Evolutionary conservation across 768 basidiomycete species (phyloP), one percentile per base, ranked within the genome.

Genomic region (Coprinellus micaceus): DNA sequence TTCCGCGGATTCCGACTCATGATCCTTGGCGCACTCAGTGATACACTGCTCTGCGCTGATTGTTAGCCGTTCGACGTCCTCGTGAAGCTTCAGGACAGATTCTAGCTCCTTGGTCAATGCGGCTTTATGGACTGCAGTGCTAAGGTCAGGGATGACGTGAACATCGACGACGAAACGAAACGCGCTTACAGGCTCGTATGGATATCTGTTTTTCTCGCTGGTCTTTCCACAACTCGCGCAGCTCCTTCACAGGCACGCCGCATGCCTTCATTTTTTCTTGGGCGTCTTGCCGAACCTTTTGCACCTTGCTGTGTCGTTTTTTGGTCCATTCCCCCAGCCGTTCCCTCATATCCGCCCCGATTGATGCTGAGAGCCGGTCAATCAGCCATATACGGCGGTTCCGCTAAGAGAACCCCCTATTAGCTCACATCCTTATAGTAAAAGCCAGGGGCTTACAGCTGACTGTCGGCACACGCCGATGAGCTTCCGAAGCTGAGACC

Each of bases 401-500:
- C 15, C 60, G 58, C 71, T 61, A 45, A 53, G 28, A 15, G 22
- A 47, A 50, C n/a, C 58, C 47, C 52, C n/a, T n/a, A 13, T 11
- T 47, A 6, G 4, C 4, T 17, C 33, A 7, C 28, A 53, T 13
- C 24, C 28, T 17, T 13, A 3, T 15, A 13, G 29, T 22, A 46
- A 17, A 29, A 24, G 13, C 13, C 3, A 30, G 44, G 17, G 17
- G 63, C 69, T 43, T 60, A 79, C 77, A 7, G 61, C 68, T 1
- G 68, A 75, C 0, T 60, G 56, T 1, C 71, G 54, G 0, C 70
- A 62, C 15, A 75, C 63, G 0, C 66, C 62, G 25, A 80, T 78
- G 0, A 79, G 47, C 19, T 67, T 68, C 22, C 69, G 51, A 10
- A 69, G 43, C 0, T 61, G 57, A 3, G 68, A 68, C 75, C 73